phyloP scores from a whole-genome alignment of 2,329 filamentous ascomycete genomes.

The Xylariales sp. region DNA sequence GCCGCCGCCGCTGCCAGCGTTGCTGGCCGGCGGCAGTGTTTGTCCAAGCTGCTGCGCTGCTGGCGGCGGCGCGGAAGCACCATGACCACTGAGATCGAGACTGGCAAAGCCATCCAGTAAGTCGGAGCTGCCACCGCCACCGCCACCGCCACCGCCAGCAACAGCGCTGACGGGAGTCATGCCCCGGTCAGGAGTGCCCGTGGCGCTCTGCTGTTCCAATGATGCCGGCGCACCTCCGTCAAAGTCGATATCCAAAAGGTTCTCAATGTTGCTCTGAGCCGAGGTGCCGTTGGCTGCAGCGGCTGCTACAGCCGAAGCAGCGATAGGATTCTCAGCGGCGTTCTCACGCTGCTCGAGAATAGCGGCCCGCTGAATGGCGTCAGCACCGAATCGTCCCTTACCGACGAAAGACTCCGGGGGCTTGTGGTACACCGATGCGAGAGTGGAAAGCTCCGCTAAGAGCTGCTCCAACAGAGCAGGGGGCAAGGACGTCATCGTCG shows the following conservation, averaged over 20 bases:
- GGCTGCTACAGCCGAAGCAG: conserved; percentile 72
- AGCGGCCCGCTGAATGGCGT: conserved; percentile 89
- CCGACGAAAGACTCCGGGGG: conserved; percentile 97
- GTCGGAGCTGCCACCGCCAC: conserved; percentile 69
- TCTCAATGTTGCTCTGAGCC: conserved; percentile 79
- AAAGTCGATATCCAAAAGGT: conserved; percentile 93
- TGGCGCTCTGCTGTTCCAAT: conserved; percentile 51
- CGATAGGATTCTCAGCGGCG: conserved; percentile 88
- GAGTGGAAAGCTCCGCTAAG: conserved; percentile 85
- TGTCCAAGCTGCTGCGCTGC: conserved; percentile 53
- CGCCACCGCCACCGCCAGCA: conserved; percentile 28
- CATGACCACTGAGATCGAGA: conserved; percentile 69
- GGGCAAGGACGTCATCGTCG: conserved; percentile 88
- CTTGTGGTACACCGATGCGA: conserved; percentile 98
- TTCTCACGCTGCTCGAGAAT: conserved; percentile 96
- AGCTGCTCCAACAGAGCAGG: conserved; percentile 81
- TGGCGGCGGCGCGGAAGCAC: conserved; percentile 59
- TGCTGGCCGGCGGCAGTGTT: too few species aligned
- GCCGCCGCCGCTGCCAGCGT: conserved; percentile 33
- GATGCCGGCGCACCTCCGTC: conserved; percentile 92
- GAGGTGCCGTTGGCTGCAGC: conserved; percentile 54
- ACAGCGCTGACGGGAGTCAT: conserved; percentile 52
- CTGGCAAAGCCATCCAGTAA: conserved; percentile 85
- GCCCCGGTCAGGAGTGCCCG: conserved; percentile 65
- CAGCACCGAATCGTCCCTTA: conserved; percentile 88